phyloP scores from a whole-genome alignment of 768 basidiomycete species.

The Termitomyces bulborhizus region DNA sequence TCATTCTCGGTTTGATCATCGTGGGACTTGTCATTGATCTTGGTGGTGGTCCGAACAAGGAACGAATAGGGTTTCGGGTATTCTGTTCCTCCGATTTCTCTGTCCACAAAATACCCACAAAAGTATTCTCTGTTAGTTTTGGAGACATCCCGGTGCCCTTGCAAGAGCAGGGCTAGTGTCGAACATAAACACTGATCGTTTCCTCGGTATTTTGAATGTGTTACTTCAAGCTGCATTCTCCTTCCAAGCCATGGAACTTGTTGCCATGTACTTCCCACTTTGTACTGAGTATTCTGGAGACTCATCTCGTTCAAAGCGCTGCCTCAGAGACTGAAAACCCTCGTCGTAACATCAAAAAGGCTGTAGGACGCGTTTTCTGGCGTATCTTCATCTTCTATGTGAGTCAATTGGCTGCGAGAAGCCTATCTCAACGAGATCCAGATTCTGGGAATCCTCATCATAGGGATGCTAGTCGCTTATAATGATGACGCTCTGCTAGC shows the following conservation, averaged over 20 bases:
- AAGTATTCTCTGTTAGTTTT: conserved; percentile 35
- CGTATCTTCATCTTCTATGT: conserved; percentile 78
- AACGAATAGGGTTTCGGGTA: conserved; percentile 65
- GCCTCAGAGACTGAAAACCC: conserved; percentile 77
- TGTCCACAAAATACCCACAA: background rate
- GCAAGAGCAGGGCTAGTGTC: conserved; percentile 35
- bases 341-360: conserved; percentile 71
- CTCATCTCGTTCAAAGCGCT: conserved; percentile 32
- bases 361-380: conserved; percentile 72
- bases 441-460: conserved; percentile 66
- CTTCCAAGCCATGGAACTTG: conserved; percentile 71
- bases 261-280: conserved; percentile 43
- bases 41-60: conserved; percentile 67
- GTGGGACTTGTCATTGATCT: conserved; percentile 67
- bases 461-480: conserved; percentile 76
- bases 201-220: conserved; percentile 37
- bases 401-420: conserved; percentile 11
- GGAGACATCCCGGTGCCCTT: conserved; percentile 67
- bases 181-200: conserved; percentile 39
- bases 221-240: conserved; percentile 64
- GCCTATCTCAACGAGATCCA: conserved; percentile 13
- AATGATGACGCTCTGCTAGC: conserved; percentile 49
- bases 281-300: background rate
- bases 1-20: conserved; percentile 57
- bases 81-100: conserved; percentile 18